These are phyloP conservation scores for Hirsutella minnesotensis DNA, from an alignment of 2,329 filamentous ascomycete species.

Conservation along the genomic window DNA sequence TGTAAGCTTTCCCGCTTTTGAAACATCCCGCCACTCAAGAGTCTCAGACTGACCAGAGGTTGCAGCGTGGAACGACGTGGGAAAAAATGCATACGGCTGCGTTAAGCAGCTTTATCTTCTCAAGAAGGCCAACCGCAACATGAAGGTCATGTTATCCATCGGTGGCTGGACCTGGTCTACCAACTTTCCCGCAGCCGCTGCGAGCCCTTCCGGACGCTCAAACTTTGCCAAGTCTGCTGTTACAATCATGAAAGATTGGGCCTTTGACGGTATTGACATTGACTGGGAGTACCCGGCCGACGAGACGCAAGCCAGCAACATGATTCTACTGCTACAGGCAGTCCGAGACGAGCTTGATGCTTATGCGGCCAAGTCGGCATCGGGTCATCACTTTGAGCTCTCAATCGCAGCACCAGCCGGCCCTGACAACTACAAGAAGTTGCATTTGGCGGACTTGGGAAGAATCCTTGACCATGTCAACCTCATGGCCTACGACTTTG, in stretches of 20 bases:
- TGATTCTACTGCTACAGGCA: conserved; percentile 30
- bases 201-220: conserved; percentile 46
- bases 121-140: conserved; percentile 64
- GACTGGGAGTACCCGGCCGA: conserved; percentile 28
- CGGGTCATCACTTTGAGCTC: conserved; percentile 39
- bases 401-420: conserved; percentile 42
- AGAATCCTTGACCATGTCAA: conserved; percentile 43
- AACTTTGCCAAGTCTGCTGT: conserved; percentile 62
- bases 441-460: conserved; percentile 36
- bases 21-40: neutral
- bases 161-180: conserved; percentile 78
- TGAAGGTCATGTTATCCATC: conserved; percentile 71
- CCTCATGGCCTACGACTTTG: conserved; percentile 69
- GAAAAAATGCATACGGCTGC: conserved; percentile 69
- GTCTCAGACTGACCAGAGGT: neutral
- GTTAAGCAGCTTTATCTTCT: conserved; percentile 68
- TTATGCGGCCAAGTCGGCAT: conserved; percentile 31
- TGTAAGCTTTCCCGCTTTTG: conserved; percentile 24
- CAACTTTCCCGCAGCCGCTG: conserved; percentile 59
- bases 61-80: conserved; percentile 44
- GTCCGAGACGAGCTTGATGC: conserved; percentile 34
- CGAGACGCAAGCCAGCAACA: conserved; percentile 28
- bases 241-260: conserved; percentile 59
- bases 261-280: conserved; percentile 40
- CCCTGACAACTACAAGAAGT: conserved; percentile 31